Base-by-base conservation (phyloP, 2,329 filamentous ascomycete species). In the Arthrobotrys iridis region DNA sequence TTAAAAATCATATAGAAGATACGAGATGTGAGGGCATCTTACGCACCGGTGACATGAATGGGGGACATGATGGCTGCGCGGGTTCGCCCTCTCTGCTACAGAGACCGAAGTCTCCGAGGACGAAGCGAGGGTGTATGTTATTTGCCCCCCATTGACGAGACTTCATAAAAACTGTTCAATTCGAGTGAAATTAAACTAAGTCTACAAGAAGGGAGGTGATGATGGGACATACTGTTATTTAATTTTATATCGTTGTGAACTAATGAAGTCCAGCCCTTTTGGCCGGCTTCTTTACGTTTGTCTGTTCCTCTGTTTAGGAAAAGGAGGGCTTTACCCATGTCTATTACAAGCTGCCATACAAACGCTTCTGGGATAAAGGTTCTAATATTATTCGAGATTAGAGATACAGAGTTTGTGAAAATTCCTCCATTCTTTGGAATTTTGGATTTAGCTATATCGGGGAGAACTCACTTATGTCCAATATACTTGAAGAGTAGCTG, bases 1-100 rank as follows among this genome's bases (percentile, higher is more conserved):
- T 1, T 15, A n/a, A 8, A 2, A 26, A 33, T 33, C 28, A 10
- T 33, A 33, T 10, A 4, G 28, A 33, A 3, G 5, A 30, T 33
- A 15, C 10, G 35, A 33, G 1, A 20, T 15, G 15, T 5, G 24
- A 8, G 10, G 20, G 13, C 1, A 15, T 8, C 10, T 4, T 46
- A 62, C 62, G 13, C 66, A 73, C 70, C 15, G 70, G 70, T 41
- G 70, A 74, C 70, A 74, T 74, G 46, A 62, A 74, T 7, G 22
- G 6, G 1, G 43, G 33, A 24, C 50, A 60, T 2, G 59, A 64
- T 41, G 52, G 62, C 11, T 26, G 18, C n/a, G 33, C 46, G 11
- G 35, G n/a, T 3, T 74, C 55, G 4, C 11, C 26, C 26, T 35
- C 43, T 6, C 33, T 45, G 8, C 35, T 50, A 2, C 18, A 28